Base-by-base conservation (phyloP, 2,329 filamentous ascomycete species). In the Fusarium sp. region DNA sequence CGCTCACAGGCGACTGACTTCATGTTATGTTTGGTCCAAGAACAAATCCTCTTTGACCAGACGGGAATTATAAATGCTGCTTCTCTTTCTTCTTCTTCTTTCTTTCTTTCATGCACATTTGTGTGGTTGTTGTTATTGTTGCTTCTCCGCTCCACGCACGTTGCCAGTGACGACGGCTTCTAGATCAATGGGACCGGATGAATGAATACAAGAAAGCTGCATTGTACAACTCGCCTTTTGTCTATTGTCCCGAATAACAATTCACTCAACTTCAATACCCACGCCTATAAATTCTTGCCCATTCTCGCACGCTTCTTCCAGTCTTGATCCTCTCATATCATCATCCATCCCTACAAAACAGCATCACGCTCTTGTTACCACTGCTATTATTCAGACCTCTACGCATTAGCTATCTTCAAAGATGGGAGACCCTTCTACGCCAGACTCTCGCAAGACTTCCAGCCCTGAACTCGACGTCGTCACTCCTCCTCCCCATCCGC, bases 271-370 rank as follows among this genome's bases (percentile, higher is more conserved):
- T 28, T 38, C 32, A 35, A 57, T 22, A 29, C 13, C 12, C 7
- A 7, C 13, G 36, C 31, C 41, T 62, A 61, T 62, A 61, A 61
- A 62, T 61, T 58, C n/a, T 19, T 58, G 50, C 19, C 15, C 42
- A 34, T 8, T 15, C 29, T 39, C 38, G 10, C 5, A 4, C 8
- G 11, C 26, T 12, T 24, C 32, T 52, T 61, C 52, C 45, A 61
- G 46, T 62, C 42, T 61, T 45, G 49, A 58, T 58, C 38, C 45
- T 61, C 57, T 44, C 19, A 19, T 61, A 36, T 25, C 38, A 41
- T 19, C 45, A 29, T 34, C 41, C 48, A 40, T 15, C 22, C 22
- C 31, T 24, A 34, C 36, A 48, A 12, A 8, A 46, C 7, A 39
- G 22, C 36, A 29, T 47, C 28, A 26, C 24, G 24, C 34, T 49